Base-by-base conservation (phyloP, 441 rosid genomes). In the Bocquillonia castaneifolia region DNA sequence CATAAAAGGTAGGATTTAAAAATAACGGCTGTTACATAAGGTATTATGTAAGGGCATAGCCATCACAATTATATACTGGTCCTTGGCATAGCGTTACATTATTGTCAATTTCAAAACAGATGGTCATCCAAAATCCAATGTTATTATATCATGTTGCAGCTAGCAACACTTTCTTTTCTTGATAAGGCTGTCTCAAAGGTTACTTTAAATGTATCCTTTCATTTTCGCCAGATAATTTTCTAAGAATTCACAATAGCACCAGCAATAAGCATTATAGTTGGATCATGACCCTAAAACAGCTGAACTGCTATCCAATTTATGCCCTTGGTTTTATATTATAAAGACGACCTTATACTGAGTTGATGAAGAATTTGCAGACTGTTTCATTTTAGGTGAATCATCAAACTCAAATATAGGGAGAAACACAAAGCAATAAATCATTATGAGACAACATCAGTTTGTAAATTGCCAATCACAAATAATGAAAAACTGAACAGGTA, bases 331-430 rank as follows among this genome's bases (percentile, higher is more conserved):
- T 32, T 10, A 36, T 15, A 53, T 34, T 53, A 52, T 36, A 57
- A 52, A 36, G 12, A 26, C 17, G 26, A 37, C 51, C 26, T 53
- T 9, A 53, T 15, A 52, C 9, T 53, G 42, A 39, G 51, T 9
- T 10, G 58, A 53, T 17, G 59, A 65, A 40, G 45, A 51, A 50
- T 32, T 20, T 50, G 32, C 58, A 64, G 47, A 52, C 20, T 25
- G n/a, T n/a, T n/a, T n/a, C 13, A 32, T 22, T 9, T 32, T 31
- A 13, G 13, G 47, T 18, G 54, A 32, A 32, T n/a, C 15, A 6
- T n/a, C 23, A 32, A 57, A 32, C 47, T 3, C 17, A 2, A 12
- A 10, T 42, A 42, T 13, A 42, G 47, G 47, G 3, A 42, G 47
- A 42, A 15, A 34, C 59, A 50, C 8, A 8, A 22, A 12, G 54